Evolutionary conservation across 805 yeast species (phyloP).

Genomic region (Saccharomycopsis selenospora): DNA sequence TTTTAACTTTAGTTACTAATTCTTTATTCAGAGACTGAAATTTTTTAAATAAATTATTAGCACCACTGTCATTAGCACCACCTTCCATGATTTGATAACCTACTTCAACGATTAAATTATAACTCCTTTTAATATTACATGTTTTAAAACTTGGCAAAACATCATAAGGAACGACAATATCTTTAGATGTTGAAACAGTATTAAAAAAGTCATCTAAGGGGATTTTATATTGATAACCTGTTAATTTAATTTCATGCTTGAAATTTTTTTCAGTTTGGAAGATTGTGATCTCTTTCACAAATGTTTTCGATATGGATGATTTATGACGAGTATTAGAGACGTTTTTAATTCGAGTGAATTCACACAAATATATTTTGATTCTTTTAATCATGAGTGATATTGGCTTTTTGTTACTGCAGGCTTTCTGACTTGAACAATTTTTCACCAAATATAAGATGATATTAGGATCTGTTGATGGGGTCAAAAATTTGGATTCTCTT

Average conservation of each 20-base stretch:
- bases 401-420: background rate
- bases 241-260: background rate
- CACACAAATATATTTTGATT: background rate
- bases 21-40: background rate
- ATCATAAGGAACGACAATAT: conserved; percentile 8
- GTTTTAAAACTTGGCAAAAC: conserved; percentile 13
- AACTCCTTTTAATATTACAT: conserved; percentile 16
- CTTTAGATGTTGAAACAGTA: background rate
- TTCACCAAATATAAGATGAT: background rate
- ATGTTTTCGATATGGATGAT: background rate
- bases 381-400: background rate
- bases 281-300: background rate
- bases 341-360: background rate
- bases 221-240: background rate
- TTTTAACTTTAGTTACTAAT: background rate
- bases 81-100: background rate
- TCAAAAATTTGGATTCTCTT: background rate
- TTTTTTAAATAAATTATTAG: background rate
- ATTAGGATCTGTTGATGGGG: conserved; percentile 1
- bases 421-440: background rate
- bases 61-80: background rate
- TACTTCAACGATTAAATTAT: background rate
- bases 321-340: background rate
- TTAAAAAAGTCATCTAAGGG: background rate
- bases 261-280: background rate